Conservation (phyloP, 768 basidiomycete species). For the Podaxis carcinomalis region DNA sequence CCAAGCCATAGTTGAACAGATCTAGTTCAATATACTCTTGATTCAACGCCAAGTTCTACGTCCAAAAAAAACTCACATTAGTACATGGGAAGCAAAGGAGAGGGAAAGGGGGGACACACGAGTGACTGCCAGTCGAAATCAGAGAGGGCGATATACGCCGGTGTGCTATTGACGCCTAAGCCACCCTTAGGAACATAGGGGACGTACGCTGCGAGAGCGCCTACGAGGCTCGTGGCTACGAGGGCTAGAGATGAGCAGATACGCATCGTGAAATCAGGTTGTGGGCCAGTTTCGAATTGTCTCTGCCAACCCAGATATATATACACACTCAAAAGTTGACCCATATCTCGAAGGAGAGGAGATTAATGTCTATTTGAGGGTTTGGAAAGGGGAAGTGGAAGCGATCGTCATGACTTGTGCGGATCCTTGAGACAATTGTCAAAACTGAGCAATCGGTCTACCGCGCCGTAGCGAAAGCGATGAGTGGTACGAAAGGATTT, state of each 20-base stretch:
- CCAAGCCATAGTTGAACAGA: conserved; percentile 53
- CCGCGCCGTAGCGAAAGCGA: too few species aligned
- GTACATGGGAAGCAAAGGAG: not conserved
- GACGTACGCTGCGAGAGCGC: not conserved
- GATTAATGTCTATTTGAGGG: not conserved
- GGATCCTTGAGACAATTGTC: not conserved
- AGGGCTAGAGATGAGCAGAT: not conserved
- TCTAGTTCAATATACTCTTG: conserved; percentile 64
- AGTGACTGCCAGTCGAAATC: conserved; percentile 24
- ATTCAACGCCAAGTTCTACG: conserved; percentile 50
- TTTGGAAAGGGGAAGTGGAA: not conserved
- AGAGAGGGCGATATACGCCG: conserved; percentile 19
- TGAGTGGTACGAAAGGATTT: too few species aligned
- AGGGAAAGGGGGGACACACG: conserved; percentile 12
- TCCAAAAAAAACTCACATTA: not conserved
- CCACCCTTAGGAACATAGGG: conserved; percentile 18
- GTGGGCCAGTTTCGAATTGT: too few species aligned
- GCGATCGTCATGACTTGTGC: not conserved
- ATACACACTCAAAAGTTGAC: too few species aligned
- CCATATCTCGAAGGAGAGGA: too few species aligned
- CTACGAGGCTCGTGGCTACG: not conserved
- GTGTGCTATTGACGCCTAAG: conserved; percentile 18
- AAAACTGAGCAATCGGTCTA: not conserved
- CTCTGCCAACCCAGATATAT: too few species aligned
- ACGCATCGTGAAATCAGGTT: not conserved